Percentiles rank a stretch among this genome's conserved stretches.
These are phyloP conservation scores for Aurifilum marmelostoma DNA, from an alignment of 2,329 filamentous ascomycete species.

Conservation along the genomic window DNA sequence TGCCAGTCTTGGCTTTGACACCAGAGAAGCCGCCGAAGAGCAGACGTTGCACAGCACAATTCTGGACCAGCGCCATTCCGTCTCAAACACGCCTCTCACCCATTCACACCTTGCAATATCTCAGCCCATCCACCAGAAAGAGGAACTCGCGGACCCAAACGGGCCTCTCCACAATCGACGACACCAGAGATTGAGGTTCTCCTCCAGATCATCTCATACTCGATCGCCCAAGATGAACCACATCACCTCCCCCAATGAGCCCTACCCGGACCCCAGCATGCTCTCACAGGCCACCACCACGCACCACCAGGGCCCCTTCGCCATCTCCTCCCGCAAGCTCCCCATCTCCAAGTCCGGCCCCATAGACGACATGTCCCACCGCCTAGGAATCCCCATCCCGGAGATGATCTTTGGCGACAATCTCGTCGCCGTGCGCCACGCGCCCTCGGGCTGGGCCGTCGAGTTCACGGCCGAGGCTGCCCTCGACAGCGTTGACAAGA, in stretches of 20 bases:
- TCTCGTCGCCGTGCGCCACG: constrained; percentile 73
- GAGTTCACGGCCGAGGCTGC: constrained; percentile 85
- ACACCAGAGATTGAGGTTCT: not conserved
- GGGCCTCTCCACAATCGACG: not conserved
- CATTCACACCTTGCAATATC: not conserved
- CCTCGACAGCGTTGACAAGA: constrained; percentile 91
- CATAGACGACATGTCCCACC: constrained; percentile 81
- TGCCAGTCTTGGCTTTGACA: not conserved
- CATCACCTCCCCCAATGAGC: constrained; percentile 50
- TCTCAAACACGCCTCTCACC: not conserved
- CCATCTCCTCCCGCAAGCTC: constrained; percentile 81
- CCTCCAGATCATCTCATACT: not conserved
- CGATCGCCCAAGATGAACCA: constrained; percentile 41
- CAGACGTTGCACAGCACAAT: not conserved
- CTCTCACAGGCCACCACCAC: constrained; percentile 58
- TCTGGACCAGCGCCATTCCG: not conserved
- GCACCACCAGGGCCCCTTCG: constrained; percentile 68
- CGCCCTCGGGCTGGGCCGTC: constrained; percentile 75
- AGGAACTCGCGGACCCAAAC: not conserved
- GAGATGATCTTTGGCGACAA: constrained; percentile 99
- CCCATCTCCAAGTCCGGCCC: constrained; percentile 91
- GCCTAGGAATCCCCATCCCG: constrained; percentile 82
- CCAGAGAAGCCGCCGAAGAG: not conserved
- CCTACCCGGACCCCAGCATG: constrained; percentile 56
- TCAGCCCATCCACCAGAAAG: not conserved